Conservation (phyloP, 2,329 filamentous ascomycete genomes). For the Penicillium fuscoglaucum region DNA sequence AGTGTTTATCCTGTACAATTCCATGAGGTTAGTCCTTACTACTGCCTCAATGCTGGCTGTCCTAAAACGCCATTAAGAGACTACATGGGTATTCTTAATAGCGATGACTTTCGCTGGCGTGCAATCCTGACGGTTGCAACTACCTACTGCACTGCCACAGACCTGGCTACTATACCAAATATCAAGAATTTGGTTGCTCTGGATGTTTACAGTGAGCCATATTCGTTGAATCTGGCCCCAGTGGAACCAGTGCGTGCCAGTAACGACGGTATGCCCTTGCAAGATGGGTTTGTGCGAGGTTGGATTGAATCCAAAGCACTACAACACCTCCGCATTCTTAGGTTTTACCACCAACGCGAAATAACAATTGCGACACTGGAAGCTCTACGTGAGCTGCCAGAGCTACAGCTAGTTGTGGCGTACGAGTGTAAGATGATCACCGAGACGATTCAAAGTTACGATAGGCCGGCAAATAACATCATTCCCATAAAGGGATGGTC, state of each 20-base stretch:
- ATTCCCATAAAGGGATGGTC: constrained; percentile 8
- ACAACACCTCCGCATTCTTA: constrained; percentile 40
- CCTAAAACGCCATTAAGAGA: constrained; percentile 34
- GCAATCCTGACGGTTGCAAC: constrained; percentile 38
- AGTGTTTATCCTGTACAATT: constrained; percentile 41
- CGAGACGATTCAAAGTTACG: not conserved
- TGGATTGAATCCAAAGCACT: constrained; percentile 45
- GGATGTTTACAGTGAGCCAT: constrained; percentile 33
- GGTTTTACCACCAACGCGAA: constrained; percentile 35
- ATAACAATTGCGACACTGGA: constrained; percentile 35
- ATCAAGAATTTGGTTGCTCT: constrained; percentile 45
- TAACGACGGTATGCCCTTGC: constrained; percentile 26
- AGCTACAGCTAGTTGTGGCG: constrained; percentile 37
- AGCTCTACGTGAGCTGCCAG: constrained; percentile 38
- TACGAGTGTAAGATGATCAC: constrained; percentile 35
- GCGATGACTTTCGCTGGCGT: constrained; percentile 35
- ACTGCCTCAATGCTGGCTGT: constrained; percentile 32
- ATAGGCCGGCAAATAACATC: not conserved
- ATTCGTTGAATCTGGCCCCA: constrained; percentile 4
- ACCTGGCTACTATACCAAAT: constrained; percentile 41
- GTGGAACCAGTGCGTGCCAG: constrained; percentile 13
- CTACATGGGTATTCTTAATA: constrained; percentile 40
- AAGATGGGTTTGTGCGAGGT: constrained; percentile 42
- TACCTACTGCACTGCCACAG: constrained; percentile 32
- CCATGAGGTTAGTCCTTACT: constrained; percentile 27